Evolutionary conservation across 148 eudicot species (phyloP).

Genomic region (Arctostaphylos glauca): DNA sequence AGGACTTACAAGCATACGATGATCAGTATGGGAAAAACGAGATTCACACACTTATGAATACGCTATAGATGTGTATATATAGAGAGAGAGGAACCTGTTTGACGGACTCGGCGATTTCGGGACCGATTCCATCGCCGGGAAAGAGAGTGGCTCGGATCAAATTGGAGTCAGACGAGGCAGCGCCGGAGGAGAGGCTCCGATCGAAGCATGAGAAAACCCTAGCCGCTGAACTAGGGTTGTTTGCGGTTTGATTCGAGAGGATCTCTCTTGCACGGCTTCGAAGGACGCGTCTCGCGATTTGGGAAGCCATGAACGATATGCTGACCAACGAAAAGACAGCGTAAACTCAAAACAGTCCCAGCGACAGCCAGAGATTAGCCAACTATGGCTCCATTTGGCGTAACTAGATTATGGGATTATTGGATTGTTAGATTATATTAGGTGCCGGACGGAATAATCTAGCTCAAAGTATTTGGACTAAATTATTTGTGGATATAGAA

Average conservation of each 20-base stretch:
- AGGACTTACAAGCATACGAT: too few species aligned
- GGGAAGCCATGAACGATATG: slow-evolving; percentile 57
- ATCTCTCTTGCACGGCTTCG: slow-evolving; percentile 29
- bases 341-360: too few species aligned
- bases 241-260: slow-evolving; percentile 16
- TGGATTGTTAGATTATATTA: too few species aligned
- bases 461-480: too few species aligned
- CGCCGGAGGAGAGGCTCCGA: slow-evolving; percentile 37
- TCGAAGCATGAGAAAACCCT: slow-evolving; percentile 20
- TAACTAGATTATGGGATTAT: too few species aligned
- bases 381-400: too few species aligned
- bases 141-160: slow-evolving; percentile 87
- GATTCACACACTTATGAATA: neutral
- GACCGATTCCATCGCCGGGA: slow-evolving; percentile 98
- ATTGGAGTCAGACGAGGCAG: slow-evolving; percentile 34
- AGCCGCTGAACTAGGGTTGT: slow-evolving; percentile 19
- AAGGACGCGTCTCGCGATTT: slow-evolving; percentile 52
- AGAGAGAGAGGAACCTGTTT: slow-evolving; percentile 47
- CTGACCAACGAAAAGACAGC: neutral
- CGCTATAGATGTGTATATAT: too few species aligned
- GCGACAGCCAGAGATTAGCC: too few species aligned
- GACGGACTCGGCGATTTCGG: slow-evolving; percentile 93
- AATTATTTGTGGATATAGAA: too few species aligned
- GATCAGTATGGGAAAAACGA: neutral
- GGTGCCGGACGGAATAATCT: too few species aligned